Base-by-base conservation (phyloP, 345 rosid species). In the Lumnitzera racemosa region DNA sequence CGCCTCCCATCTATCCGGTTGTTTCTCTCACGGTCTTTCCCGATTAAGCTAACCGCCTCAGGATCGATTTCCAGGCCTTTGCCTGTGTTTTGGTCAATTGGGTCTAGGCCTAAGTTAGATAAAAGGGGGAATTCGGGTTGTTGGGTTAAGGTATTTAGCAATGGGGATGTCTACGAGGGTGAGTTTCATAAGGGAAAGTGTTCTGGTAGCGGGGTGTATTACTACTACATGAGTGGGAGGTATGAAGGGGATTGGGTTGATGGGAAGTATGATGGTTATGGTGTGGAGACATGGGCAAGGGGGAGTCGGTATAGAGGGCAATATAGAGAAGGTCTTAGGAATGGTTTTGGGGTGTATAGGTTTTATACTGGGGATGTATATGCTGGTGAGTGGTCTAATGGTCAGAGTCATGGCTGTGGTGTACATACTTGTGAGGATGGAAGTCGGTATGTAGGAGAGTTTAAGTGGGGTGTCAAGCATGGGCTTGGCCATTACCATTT, bases 341-440 rank as follows among this genome's bases (percentile, higher is more conserved):
- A 92, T 64, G 99, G 95, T 4, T 87, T 74, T 54, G 97, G 96
- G 7, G 89, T 80, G 43, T 94, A 94, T 50, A 80, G 96, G 65
- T 94, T 94, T 66, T 90, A 92, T 59, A 87, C 98, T 0, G 98
- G 99, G 13, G 96, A 92, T 70, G 87, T 89, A 68, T 92, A 87
- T 72, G 88, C 91, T 10, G 98, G 98, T 2, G 95, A 90, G 70
- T 94, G 99, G 99, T 90, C 95, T 43, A 90, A 77, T 63, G 99
- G 97, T 5, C 99, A 90, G 81, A 84, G 96, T 61, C 99, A 94
- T 58, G 99, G 99, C 2, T 87, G 87, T 69, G 99, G 99, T 43
- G 83, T 86, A 51, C 96, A 94, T 71, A 94, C 96, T 16, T 94
- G 97, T 50, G 97, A 94, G 65, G 99, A 94, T 57, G 99, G 90